Conservation (phyloP, 2,329 filamentous ascomycete genomes). For the Xenoacremonium recifei region DNA sequence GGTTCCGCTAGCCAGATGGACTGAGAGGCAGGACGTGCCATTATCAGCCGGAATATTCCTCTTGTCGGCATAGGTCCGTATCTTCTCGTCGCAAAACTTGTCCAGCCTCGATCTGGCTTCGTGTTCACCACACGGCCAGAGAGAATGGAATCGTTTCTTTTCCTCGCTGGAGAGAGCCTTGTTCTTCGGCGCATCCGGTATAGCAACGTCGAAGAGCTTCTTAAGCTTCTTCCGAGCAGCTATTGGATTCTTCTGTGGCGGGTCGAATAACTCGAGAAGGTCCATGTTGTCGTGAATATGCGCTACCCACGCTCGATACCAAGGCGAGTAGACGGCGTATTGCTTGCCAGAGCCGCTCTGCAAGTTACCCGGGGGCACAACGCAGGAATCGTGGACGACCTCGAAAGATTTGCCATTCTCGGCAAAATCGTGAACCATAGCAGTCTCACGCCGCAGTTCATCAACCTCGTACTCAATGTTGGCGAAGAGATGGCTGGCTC, state of each 20-base stretch:
- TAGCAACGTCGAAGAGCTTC: slow-evolving; percentile 56
- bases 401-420: slow-evolving; percentile 66
- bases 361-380: slow-evolving; percentile 72
- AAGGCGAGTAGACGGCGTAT: slow-evolving; percentile 82
- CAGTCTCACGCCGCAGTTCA: slow-evolving; percentile 75
- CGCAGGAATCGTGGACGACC: slow-evolving; percentile 77
- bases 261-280: slow-evolving; percentile 60
- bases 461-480: slow-evolving; percentile 94
- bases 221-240: slow-evolving; percentile 43
- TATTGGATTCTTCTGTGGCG: slow-evolving; percentile 36
- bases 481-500: slow-evolving; percentile 70
- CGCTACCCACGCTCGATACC: slow-evolving; percentile 74
- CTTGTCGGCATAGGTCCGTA: slow-evolving; percentile 58
- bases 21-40: slow-evolving; percentile 67
- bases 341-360: slow-evolving; percentile 69
- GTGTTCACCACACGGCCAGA: slow-evolving; percentile 76
- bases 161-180: slow-evolving; percentile 63
- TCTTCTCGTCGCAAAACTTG: slow-evolving; percentile 66
- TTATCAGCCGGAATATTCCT: slow-evolving; percentile 65
- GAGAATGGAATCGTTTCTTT: slow-evolving; percentile 49
- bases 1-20: slow-evolving; percentile 69
- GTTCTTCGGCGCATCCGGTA: slow-evolving; percentile 62
- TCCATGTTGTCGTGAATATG: slow-evolving; percentile 70
- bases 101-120: slow-evolving; percentile 64
- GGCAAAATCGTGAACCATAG: slow-evolving; percentile 59